phyloP scores from a whole-genome alignment of 306 rosid species.

The Rosa chinensis region DNA sequence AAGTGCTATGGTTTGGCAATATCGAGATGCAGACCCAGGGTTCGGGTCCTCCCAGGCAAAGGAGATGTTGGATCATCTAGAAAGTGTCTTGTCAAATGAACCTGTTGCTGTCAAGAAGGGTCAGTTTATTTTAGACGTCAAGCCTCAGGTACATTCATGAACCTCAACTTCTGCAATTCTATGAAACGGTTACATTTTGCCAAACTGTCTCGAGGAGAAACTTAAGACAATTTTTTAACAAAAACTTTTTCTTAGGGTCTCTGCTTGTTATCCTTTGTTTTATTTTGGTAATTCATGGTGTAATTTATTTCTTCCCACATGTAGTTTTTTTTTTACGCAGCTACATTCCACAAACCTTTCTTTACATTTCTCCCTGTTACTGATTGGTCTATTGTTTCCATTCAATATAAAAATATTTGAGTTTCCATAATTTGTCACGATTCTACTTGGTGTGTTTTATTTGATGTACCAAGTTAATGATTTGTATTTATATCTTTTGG shows the following conservation, averaged over 20 bases:
- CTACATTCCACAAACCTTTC: not conserved
- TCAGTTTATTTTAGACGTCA: slow-evolving; percentile 73
- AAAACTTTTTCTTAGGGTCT: not conserved
- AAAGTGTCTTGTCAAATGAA: slow-evolving; percentile 83
- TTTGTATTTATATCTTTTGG: slow-evolving; percentile 15
- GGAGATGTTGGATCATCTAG: slow-evolving; percentile 85
- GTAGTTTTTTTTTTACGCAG: not conserved
- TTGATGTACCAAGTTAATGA: not conserved
- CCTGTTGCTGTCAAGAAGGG: slow-evolving; percentile 86
- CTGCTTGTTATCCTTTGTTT: not conserved
- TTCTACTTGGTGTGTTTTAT: not conserved
- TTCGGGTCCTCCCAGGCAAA: slow-evolving; percentile 85
- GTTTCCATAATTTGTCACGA: not conserved
- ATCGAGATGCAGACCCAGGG: slow-evolving; percentile 68
- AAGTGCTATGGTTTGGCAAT: slow-evolving; percentile 85
- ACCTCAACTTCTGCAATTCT: not conserved
- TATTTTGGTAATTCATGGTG: not conserved
- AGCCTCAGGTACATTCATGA: slow-evolving; percentile 60
- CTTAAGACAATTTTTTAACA: not conserved
- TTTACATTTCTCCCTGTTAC: too few species aligned
- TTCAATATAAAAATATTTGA: too few species aligned
- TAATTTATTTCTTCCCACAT: not conserved
- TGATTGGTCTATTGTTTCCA: too few species aligned
- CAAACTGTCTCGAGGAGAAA: not conserved
- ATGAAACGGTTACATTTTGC: not conserved